Evolutionary conservation across 495 filamentous ascomycete genomes (phyloP), one percentile per base, ranked within the genome.

Genomic region (Endocarpon pusillum): DNA sequence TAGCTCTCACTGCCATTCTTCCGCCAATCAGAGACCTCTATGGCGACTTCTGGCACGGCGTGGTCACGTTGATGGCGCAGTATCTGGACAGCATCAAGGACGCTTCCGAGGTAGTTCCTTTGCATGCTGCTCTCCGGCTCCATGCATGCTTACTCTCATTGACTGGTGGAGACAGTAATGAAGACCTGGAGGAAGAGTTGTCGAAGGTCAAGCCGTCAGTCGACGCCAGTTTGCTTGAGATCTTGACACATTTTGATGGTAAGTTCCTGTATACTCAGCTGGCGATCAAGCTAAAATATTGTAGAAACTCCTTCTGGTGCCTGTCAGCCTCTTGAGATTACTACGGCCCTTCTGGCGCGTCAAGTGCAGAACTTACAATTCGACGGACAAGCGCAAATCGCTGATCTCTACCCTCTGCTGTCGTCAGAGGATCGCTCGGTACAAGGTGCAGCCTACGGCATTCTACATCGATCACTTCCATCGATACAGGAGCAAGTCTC

Each of bases 111-210:
- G 54, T 53, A 3, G 38, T 91, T 3, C 67, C 82, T 1, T 59
- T 74, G 6, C 59, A 78, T 41, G 62, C 76, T 16, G 80, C 78
- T 1, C 58, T 94, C 35, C 76, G 75, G 46, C 65, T 99, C 0
- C 72, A 79, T 36, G 52, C 58, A 9, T 53, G 61, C 3, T 46
- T 94, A 16, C 62, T 67, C 38, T 62, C 57, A 9, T 49, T 77
- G 4, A 51, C 57, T n/a, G 48, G 52, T 7, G 42, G 52, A 37
- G 54, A 60, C 19, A 55, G 72, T 14, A 94, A 94, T 45, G 86
- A 94, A 47, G 87, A 96, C 49, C 66, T 92, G 2, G 53, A 71
- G 6, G 86, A 97, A 42, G 69, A 69, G 3, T 72, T 83, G 58
- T 57, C 58, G 17, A 63, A 70, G 17, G 61, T 56, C 10, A 56